Base-by-base conservation (phyloP, 2,329 filamentous ascomycete genomes). In the Neonectria faginata region DNA sequence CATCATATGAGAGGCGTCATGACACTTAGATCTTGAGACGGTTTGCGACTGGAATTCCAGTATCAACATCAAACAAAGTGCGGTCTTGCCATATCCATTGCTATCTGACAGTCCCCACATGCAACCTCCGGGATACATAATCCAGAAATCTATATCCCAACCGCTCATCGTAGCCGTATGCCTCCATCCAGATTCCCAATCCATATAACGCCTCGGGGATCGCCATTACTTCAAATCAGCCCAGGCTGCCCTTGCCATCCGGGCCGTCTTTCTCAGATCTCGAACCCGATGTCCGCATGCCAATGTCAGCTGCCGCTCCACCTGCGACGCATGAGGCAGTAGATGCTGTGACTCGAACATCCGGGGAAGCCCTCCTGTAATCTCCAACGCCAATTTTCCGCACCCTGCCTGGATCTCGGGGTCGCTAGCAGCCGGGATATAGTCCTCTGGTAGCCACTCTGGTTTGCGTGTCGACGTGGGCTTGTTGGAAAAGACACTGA, bases 221-320 rank as follows among this genome's bases (percentile, higher is more conserved):
- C 27, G 57, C 42, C 48, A 11, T 73, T 62, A 76, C 57, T 76
- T 79, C 56, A 80, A 65, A 33, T 78, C 75, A n/a, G 76, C 77
- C 86, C 86, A 89, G 7, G 80, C 81, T 55, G 77, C 78, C 58
- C 85, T 80, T 4, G 86, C 85, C 62, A 75, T 68, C 57, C 85
- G 79, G 18, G 86, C 86, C 51, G 78, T 79, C 60, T 79, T 82
- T 51, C 87, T 80, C 48, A 88, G 79, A 64, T 86, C 85, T 48
- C 87, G 79, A 9, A 86, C 83, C 6, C 78, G 74, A 67, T 88
- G 85, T 2, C 86, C 86, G 54, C 85, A 86, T 1, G 85, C 85
- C 9, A 78, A 69, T 1, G 82, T 81, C 64, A 89, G 70, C 56
- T 85, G 80, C 4, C 83, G 78, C 64, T 82, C 78, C 47, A 87